Conservation (phyloP, 306 rosid species). For the Dryas alaskensis region DNA sequence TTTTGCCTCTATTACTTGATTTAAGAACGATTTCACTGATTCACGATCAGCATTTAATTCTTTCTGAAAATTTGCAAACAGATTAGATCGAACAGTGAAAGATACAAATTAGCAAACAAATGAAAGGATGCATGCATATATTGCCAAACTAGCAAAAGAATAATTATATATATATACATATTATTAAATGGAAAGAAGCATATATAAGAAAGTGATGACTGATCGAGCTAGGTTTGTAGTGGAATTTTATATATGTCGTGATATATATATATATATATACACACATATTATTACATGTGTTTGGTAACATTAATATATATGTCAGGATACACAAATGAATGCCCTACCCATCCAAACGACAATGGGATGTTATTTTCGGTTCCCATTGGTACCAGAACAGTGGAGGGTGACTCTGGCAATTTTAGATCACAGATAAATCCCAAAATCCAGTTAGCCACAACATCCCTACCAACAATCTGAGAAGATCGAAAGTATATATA, state of each 20-base stretch:
- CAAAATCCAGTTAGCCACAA: not conserved
- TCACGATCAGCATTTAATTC: not conserved
- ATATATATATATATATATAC: no score
- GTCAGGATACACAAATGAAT: not conserved
- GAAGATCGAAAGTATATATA: not conserved
- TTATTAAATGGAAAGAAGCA: not conserved
- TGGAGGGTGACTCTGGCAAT: constrained; percentile 1
- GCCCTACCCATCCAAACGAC: constrained; percentile 10
- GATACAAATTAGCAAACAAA: no score
- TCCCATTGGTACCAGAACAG: not conserved
- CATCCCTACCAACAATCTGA: constrained; percentile 11
- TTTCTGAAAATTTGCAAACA: not conserved
- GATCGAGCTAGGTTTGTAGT: no score
- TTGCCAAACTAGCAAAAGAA: not conserved
- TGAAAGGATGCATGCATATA: not conserved
- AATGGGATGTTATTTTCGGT: not conserved
- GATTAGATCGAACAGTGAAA: not conserved
- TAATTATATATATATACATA: no score
- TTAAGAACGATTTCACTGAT: not conserved
- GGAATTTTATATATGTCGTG: no score
- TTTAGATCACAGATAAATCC: constrained; percentile 11
- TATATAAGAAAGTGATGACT: not conserved
- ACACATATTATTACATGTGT: no score
- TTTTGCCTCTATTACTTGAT: not conserved
- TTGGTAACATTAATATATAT: no score